Evolutionary conservation across 1,284 basidiomycete species (phyloP).

Genomic region (Ceratobasidium sp.): DNA sequence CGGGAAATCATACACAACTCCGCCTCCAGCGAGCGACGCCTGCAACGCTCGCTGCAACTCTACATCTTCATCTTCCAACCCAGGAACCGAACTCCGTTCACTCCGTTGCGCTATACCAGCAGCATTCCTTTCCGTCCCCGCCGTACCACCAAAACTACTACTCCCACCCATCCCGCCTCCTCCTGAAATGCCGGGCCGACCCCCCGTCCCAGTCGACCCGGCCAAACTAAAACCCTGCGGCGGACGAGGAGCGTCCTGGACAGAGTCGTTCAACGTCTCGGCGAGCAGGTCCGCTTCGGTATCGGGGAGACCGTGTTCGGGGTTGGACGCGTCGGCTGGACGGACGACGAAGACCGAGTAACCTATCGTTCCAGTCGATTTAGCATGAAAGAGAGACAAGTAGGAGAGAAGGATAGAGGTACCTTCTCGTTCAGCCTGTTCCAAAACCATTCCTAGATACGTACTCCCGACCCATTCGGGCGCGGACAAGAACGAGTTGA

Average conservation of each 20-base stretch:
- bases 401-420: background rate
- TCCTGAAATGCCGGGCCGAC: background rate
- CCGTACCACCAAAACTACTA: no score
- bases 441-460: slow-evolving; percentile 87
- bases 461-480: slow-evolving; percentile 88
- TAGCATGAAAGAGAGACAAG: background rate
- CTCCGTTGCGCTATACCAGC: no score
- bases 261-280: slow-evolving; percentile 67
- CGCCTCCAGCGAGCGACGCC: slow-evolving; percentile 68
- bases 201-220: background rate
- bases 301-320: slow-evolving; percentile 64
- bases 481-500: slow-evolving; percentile 79
- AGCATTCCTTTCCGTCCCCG: no score
- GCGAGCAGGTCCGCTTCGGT: slow-evolving; percentile 77
- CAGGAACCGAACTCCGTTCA: slow-evolving; percentile 48
- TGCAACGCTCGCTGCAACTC: slow-evolving; percentile 88
- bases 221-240: background rate
- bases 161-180: background rate
- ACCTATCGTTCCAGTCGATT: slow-evolving; percentile 62
- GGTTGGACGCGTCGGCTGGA: slow-evolving; percentile 64
- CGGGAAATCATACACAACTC: slow-evolving; percentile 20
- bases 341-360: slow-evolving; percentile 90
- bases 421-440: slow-evolving; percentile 89
- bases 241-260: slow-evolving; percentile 53
- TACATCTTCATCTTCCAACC: slow-evolving; percentile 85